These are phyloP conservation scores for Scenedesmus sp. DNA, from an alignment of 163 green algal species.

Conservation along the genomic window DNA sequence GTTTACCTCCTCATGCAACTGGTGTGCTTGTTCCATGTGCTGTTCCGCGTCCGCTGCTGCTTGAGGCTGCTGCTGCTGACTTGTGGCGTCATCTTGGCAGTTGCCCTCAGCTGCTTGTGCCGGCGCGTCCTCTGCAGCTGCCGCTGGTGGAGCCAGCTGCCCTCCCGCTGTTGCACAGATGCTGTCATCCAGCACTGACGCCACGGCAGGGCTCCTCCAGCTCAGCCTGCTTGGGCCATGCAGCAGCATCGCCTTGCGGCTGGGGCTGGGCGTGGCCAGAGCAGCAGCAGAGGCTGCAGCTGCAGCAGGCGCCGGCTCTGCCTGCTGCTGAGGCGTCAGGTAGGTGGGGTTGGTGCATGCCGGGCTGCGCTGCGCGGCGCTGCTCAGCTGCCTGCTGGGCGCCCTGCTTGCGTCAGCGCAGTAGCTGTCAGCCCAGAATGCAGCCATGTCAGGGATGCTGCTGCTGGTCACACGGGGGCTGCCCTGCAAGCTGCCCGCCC, in stretches of 20 bases:
- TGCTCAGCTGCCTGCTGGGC: slow-evolving; percentile 19
- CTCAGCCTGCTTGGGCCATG: slow-evolving; percentile 49
- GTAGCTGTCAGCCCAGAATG: slow-evolving; percentile 41
- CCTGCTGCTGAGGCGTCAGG: background rate
- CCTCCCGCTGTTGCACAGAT: background rate
- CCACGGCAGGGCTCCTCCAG: slow-evolving; percentile 10
- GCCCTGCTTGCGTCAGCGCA: background rate
- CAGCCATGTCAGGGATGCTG: slow-evolving; percentile 34
- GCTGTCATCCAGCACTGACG: background rate
- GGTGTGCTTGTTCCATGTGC: background rate
- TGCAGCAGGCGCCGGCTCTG: background rate
- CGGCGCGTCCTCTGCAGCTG: background rate
- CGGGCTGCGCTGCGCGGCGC: background rate
- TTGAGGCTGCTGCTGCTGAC: background rate
- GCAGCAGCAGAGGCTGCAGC: background rate
- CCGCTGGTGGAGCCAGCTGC: background rate
- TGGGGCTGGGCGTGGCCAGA: background rate
- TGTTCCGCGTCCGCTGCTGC: background rate
- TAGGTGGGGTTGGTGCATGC: background rate
- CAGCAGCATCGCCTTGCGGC: slow-evolving; percentile 29
- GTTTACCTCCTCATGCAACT: background rate
- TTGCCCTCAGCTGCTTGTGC: background rate
- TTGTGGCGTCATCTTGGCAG: background rate
- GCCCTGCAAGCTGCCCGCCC: background rate
- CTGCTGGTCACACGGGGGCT: background rate